phyloP scores from a whole-genome alignment of 441 rosid species.

The Arabidopsis lyrata region DNA sequence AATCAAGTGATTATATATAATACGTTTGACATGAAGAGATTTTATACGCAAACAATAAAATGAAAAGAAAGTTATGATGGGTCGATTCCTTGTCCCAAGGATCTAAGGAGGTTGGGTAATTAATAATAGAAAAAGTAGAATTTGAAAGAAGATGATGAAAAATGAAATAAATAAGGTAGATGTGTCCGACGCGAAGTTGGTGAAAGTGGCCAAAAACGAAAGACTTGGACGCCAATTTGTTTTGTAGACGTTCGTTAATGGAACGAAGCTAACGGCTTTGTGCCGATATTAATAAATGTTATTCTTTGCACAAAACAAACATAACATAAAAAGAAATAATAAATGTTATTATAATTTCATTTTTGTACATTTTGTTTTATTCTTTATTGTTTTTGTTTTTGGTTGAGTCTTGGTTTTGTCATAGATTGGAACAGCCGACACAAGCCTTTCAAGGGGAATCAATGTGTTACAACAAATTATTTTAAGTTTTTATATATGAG shows the following conservation, averaged over 20 bases:
- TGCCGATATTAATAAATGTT: slow-evolving; percentile 36
- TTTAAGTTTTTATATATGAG: background rate
- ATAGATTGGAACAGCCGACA: slow-evolving; percentile 41
- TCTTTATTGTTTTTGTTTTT: background rate
- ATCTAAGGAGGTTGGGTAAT: slow-evolving; percentile 48
- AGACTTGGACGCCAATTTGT: slow-evolving; percentile 41
- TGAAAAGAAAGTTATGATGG: background rate
- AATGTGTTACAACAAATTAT: slow-evolving; percentile 23
- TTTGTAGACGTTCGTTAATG: slow-evolving; percentile 30
- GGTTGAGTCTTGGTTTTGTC: slow-evolving; percentile 14
- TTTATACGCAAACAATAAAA: background rate
- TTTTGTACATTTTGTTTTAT: slow-evolving; percentile 6
- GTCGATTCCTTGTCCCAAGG: slow-evolving; percentile 41
- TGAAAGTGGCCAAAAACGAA: slow-evolving; percentile 46
- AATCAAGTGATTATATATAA: slow-evolving; percentile 2
- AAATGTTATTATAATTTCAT: slow-evolving; percentile 5
- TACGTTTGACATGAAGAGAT: slow-evolving; percentile 12
- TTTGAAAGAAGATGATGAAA: slow-evolving; percentile 27
- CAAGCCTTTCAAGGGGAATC: slow-evolving; percentile 41
- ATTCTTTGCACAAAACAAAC: no score
- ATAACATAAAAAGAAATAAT: background rate
- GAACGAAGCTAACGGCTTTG: slow-evolving; percentile 30
- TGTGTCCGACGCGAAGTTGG: slow-evolving; percentile 48
- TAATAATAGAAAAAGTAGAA: slow-evolving; percentile 24
- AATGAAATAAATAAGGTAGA: slow-evolving; percentile 45